A percentile compares a stretch with the other conserved stretches of the same genome.
These are phyloP conservation scores for Musa troglodytarum DNA, from an alignment of 176 grass and related monocot species.

Conservation along the genomic window DNA sequence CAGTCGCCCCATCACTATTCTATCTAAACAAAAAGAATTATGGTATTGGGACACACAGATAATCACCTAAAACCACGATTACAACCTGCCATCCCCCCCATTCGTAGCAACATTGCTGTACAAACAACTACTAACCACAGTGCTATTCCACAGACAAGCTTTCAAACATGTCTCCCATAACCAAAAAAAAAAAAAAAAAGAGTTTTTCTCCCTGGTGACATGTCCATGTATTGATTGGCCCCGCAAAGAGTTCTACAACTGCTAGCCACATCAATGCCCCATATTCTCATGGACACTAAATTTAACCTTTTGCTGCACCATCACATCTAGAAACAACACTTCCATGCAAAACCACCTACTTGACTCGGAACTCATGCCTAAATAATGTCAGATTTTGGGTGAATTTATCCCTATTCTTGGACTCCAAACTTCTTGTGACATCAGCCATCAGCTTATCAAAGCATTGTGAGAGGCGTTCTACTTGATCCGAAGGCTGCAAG, in stretches of 20 bases:
- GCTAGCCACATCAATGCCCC: neutral
- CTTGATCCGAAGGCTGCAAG: slow-evolving; percentile 73
- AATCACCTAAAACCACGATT: neutral
- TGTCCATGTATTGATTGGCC: neutral
- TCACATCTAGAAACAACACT: slow-evolving; percentile 23
- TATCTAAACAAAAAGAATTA: slow-evolving; percentile 25
- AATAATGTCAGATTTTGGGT: slow-evolving; percentile 95
- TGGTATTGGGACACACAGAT: neutral
- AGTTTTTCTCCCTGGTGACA: neutral
- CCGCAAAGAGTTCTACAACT: slow-evolving; percentile 21
- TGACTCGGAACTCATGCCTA: slow-evolving; percentile 76
- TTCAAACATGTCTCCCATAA: slow-evolving; percentile 2
- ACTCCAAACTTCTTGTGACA: slow-evolving; percentile 85
- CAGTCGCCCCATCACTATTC: neutral
- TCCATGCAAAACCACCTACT: slow-evolving; percentile 30
- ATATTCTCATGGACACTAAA: neutral
- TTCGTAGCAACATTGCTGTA: slow-evolving; percentile 38
- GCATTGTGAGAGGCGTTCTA: slow-evolving; percentile 77
- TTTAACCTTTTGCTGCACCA: slow-evolving; percentile 17
- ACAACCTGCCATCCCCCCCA: slow-evolving; percentile 36
- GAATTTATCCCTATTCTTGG: slow-evolving; percentile 95
- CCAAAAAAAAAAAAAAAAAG: slow-evolving; percentile 17
- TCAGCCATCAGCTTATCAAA: slow-evolving; percentile 94
- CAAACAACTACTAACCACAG: slow-evolving; percentile 4
- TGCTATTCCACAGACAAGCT: slow-evolving; percentile 3